Conservation (phyloP, 164 flowering plant genomes). For the Buxus sempervirens region DNA sequence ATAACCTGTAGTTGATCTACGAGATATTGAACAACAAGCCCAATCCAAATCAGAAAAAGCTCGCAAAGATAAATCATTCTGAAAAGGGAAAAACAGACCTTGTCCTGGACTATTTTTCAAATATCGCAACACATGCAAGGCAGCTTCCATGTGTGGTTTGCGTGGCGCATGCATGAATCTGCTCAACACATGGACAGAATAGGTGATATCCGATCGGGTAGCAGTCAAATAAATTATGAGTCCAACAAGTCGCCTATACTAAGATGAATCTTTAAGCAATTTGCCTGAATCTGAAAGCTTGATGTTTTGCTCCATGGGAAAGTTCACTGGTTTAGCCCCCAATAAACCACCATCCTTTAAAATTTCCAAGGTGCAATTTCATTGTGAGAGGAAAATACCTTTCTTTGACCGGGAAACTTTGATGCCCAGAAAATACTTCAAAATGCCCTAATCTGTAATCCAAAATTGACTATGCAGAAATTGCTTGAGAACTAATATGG, state of each 20-base stretch:
- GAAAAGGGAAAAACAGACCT: not conserved
- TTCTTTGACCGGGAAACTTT: too few species aligned
- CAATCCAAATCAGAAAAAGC: too few species aligned
- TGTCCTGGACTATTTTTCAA: not conserved
- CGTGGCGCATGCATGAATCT: not conserved
- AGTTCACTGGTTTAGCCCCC: not conserved
- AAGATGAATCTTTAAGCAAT: not conserved
- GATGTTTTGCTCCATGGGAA: not conserved
- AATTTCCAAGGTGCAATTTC: not conserved
- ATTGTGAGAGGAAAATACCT: too few species aligned
- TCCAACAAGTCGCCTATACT: not conserved
- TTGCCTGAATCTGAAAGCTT: not conserved
- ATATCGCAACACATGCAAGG: conserved; percentile 2
- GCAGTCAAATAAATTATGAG: not conserved
- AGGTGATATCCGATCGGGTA: not conserved
- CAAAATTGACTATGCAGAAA: too few species aligned
- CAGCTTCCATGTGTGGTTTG: not conserved
- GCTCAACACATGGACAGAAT: not conserved
- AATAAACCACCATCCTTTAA: not conserved
- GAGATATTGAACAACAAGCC: too few species aligned
- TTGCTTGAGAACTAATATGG: too few species aligned
- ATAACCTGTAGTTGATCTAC: too few species aligned
- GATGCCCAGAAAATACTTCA: too few species aligned
- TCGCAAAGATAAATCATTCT: too few species aligned
- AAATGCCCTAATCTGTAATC: too few species aligned